Percentiles rank a stretch among this genome's conserved stretches.
Evolutionary conservation across 2,329 filamentous ascomycete species (phyloP).

Genomic region (Rhytidhysteron rufulum): DNA sequence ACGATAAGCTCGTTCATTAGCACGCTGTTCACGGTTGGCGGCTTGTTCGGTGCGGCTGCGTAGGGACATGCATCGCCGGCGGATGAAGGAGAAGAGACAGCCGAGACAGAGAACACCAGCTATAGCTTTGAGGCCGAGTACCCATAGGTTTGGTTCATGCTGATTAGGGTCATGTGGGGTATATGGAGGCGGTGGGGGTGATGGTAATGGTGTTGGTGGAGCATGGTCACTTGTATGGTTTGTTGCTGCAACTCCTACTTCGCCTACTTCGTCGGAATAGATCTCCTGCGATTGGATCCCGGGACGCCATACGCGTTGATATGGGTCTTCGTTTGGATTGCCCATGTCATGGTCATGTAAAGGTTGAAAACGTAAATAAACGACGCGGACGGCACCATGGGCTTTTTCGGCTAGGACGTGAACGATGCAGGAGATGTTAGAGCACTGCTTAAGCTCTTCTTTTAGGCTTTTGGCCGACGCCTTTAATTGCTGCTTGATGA

Average conservation of each 20-base stretch:
- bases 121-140: slow-evolving; percentile 43
- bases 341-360: slow-evolving; percentile 21
- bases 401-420: slow-evolving; percentile 36
- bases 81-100: slow-evolving; percentile 42
- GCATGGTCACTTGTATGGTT: slow-evolving; percentile 2
- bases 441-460: slow-evolving; percentile 40
- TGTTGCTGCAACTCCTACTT: too few species aligned
- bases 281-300: too few species aligned
- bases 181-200: slow-evolving; percentile 12
- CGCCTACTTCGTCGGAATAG: too few species aligned
- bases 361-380: slow-evolving; percentile 27
- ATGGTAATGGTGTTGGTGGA: slow-evolving; percentile 6
- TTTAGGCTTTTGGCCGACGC: slow-evolving; percentile 29
- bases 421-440: slow-evolving; percentile 41
- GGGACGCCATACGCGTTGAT: slow-evolving; percentile 16
- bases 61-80: slow-evolving; percentile 47
- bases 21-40: slow-evolving; percentile 52
- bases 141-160: slow-evolving; percentile 33
- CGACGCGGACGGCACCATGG: slow-evolving; percentile 28
- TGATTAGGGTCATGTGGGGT: background rate
- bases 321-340: slow-evolving; percentile 20
- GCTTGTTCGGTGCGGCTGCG: slow-evolving; percentile 51
- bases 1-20: slow-evolving; percentile 49
- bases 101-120: slow-evolving; percentile 44
- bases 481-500: slow-evolving; percentile 27